Percentiles rank a stretch among this genome's conserved stretches.
Conservation (phyloP, 2,329 filamentous ascomycete species). For the Xylariaceae sp. region DNA sequence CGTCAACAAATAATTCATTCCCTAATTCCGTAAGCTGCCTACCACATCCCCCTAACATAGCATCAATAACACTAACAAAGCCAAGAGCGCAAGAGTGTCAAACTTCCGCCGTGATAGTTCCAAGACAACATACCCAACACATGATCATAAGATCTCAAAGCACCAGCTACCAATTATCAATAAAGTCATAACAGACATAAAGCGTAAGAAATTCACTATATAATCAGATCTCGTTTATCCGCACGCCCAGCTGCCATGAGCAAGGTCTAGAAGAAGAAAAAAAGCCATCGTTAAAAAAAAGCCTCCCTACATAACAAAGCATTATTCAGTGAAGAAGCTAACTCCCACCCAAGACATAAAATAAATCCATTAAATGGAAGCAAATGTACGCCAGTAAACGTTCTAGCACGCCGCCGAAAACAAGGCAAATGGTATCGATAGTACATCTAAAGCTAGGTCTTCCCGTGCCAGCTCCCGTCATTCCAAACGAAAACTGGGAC, state of each 20-base stretch:
- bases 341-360: not conserved
- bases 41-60: no score
- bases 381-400: not conserved
- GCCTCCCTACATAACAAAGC: not conserved
- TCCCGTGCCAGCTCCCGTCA: not conserved
- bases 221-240: not conserved
- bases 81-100: no score
- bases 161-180: no score
- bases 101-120: no score
- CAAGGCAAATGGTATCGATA: slow-evolving; percentile 15
- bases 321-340: not conserved
- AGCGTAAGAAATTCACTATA: no score
- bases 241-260: not conserved
- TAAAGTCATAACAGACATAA: no score
- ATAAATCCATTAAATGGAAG: not conserved
- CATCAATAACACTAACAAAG: no score
- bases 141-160: no score
- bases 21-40: no score
- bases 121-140: no score
- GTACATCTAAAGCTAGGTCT: not conserved
- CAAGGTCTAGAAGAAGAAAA: not conserved
- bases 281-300: not conserved
- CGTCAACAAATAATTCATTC: no score
- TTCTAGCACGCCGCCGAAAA: slow-evolving; percentile 6
- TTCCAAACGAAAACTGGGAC: not conserved